Evolutionary conservation across 257 asterid species (phyloP), one percentile per base, ranked within the genome.

Genomic region (Solanum chilense): DNA sequence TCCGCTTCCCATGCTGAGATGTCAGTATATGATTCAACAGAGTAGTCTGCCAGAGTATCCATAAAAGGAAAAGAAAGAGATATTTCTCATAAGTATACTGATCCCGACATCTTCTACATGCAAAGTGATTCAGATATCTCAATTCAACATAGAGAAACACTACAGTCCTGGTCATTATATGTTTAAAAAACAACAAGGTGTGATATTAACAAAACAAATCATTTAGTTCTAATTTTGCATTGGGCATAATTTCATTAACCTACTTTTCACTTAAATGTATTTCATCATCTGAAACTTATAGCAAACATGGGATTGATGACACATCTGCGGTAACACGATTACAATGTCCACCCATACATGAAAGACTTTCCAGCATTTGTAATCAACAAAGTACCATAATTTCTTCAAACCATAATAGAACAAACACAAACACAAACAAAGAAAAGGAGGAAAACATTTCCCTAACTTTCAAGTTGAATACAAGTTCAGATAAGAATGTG

Each of bases 11-110:
- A 82, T 97, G 98, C 88, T 95, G 93, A 66, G 98, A 94, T 58
- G 98, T 94, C 93, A 97, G 89, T 83, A 97, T 95, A 90, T 95
- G 98, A 92, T 97, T 97, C 93, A 97, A 92, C 88, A 97, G 95
- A 62, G 99, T 95, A 23, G 99, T 97, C 99, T 97, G 96, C 88
- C 87, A 91, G 85, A 86, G n/a, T 66, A 88, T 52, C 82, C 71
- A 85, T 11, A 35, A 85, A 45, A 87, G 49, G 49, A 27, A 85
- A 11, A 70, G 18, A 13, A 56, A 33, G 86, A 69, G 74, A 85
- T 31, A 75, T 71, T 52, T 60, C 39, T 56, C 31, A 42, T 23
- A 86, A 58, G 83, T 29, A 62, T 45, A 70, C 1, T 10, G 71
- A 74, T 83, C 66, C 71, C 56, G 37, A 84, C 60, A n/a, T n/a